A percentile compares a stretch with the other conserved stretches of the same genome.
phyloP scores from a whole-genome alignment of 495 filamentous ascomycete genomes.

The Pyrenula massariospora region DNA sequence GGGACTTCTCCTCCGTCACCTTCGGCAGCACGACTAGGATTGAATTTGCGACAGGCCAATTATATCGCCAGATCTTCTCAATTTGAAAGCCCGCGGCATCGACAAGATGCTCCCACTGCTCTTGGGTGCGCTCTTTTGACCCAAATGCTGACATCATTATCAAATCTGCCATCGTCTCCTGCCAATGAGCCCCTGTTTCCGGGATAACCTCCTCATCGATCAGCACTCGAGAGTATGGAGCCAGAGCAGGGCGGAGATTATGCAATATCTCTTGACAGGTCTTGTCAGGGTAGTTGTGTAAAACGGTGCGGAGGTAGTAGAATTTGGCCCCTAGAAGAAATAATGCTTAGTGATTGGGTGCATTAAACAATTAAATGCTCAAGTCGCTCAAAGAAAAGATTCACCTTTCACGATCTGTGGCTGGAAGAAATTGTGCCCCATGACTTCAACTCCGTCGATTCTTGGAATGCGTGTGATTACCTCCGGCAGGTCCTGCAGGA shows the following conservation, averaged over 20 bases:
- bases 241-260: conserved; percentile 19
- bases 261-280: conserved; percentile 21
- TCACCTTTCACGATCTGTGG: conserved; percentile 30
- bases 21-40: background rate
- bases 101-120: conserved; percentile 28
- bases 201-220: conserved; percentile 33
- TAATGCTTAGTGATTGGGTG: no score
- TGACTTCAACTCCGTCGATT: conserved; percentile 13
- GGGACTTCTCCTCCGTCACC: no score
- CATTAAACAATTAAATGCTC: no score
- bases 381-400: background rate
- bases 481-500: conserved; percentile 35
- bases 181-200: conserved; percentile 1
- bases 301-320: conserved; percentile 29
- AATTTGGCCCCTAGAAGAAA: conserved; percentile 19
- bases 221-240: conserved; percentile 20
- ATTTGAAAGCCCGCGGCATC: conserved; percentile 26
- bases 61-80: conserved; percentile 15
- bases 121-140: conserved; percentile 19
- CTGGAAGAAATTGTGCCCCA: conserved; percentile 38
- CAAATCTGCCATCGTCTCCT: conserved; percentile 16
- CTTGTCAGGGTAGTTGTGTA: conserved; percentile 28
- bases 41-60: background rate
- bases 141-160: conserved; percentile 23
- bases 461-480: conserved; percentile 24